Conservation (phyloP, 2,329 filamentous ascomycete species). For the Sclerotinia subarctica region DNA sequence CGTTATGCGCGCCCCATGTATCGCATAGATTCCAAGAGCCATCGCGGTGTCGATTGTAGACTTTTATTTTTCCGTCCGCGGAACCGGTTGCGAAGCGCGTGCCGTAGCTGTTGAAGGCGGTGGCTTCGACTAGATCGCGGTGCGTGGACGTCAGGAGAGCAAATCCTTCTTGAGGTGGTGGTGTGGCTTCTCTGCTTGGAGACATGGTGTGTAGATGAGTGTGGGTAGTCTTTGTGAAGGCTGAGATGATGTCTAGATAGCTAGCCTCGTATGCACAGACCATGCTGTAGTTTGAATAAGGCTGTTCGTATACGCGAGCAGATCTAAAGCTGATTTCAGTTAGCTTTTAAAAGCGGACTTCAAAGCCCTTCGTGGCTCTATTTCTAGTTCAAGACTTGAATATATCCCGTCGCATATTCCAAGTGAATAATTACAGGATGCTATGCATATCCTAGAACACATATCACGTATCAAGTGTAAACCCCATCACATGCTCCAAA, state of each 20-base stretch:
- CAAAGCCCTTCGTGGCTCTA: not conserved
- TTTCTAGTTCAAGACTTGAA: not conserved
- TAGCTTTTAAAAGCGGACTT: not conserved
- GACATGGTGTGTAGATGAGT: constrained; percentile 20
- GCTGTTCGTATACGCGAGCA: not conserved
- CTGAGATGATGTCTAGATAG: not conserved
- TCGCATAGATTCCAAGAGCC: constrained; percentile 77
- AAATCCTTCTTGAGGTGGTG: constrained; percentile 29
- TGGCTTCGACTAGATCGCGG: constrained; percentile 49
- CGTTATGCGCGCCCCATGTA: constrained; percentile 85
- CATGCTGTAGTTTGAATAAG: not conserved
- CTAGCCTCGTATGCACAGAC: constrained; percentile 11
- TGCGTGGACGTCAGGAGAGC: constrained; percentile 68
- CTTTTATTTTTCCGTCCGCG: constrained; percentile 87
- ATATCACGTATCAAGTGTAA: not conserved
- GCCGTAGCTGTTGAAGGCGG: constrained; percentile 89
- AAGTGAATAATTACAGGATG: not conserved
- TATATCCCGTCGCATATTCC: not conserved
- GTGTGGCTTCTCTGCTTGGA: constrained; percentile 27
- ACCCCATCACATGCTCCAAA: not conserved
- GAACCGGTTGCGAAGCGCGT: constrained; percentile 88
- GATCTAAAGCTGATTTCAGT: not conserved
- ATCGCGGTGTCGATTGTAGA: constrained; percentile 81
- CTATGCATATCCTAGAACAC: not conserved
- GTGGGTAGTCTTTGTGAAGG: not conserved